A percentile compares a stretch with the other conserved stretches of the same genome.
Conservation (phyloP, 306 rosid species). For the Trifolium dubium region DNA sequence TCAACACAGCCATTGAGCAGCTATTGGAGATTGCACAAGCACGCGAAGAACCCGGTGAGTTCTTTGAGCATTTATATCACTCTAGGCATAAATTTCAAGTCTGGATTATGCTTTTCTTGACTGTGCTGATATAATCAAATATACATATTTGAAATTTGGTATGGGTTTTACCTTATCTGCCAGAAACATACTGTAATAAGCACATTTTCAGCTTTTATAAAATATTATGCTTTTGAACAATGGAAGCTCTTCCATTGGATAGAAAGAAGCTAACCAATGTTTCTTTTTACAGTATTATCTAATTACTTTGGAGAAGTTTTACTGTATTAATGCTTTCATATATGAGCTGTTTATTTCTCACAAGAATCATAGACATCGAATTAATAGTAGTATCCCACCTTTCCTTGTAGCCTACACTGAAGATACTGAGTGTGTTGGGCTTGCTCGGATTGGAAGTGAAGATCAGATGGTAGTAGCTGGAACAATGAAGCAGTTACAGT, state of each 20-base stretch:
- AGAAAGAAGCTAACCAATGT: background rate
- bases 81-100: conserved; percentile 5
- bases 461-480: conserved; percentile 82
- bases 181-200: conserved; percentile 1
- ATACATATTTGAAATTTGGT: conserved; percentile 7
- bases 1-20: conserved; percentile 87
- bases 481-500: conserved; percentile 71
- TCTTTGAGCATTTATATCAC: conserved; percentile 3
- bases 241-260: background rate
- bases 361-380: conserved; percentile 15
- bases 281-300: conserved; percentile 3
- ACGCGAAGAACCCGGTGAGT: conserved; percentile 66
- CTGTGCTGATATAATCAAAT: conserved; percentile 6
- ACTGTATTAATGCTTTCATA: conserved; percentile 14
- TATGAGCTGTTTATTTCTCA: conserved; percentile 3
- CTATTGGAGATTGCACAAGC: conserved; percentile 78
- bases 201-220: background rate
- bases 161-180: conserved; percentile 1
- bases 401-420: conserved; percentile 64
- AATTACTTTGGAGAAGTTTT: conserved; percentile 14
- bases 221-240: conserved; percentile 3
- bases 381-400: background rate
- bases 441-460: conserved; percentile 89
- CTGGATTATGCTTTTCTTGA: conserved; percentile 26
- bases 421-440: conserved; percentile 81